Percentiles rank a stretch among this genome's conserved stretches.
Evolutionary conservation across 495 filamentous ascomycete species (phyloP).

Genomic region (Echria macrotheca): DNA sequence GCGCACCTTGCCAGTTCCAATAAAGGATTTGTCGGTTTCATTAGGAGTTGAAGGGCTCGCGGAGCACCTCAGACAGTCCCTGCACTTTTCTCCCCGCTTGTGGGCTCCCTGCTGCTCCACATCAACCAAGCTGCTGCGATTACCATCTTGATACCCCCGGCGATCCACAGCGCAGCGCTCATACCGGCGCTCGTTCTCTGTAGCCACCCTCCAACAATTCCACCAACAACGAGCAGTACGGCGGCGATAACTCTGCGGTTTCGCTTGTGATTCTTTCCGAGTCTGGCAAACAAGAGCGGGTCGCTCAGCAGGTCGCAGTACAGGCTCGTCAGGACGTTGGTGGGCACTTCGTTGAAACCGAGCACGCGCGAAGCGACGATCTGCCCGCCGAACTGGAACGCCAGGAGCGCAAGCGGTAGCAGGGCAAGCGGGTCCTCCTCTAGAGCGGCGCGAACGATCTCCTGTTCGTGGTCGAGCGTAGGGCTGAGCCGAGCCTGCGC

Average conservation of each 20-base stretch:
- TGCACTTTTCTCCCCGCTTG: too few relatives aligned
- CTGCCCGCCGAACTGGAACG: conserved; percentile 66
- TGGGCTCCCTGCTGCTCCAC: too few relatives aligned
- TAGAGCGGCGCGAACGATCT: not conserved
- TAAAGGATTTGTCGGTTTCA: too few relatives aligned
- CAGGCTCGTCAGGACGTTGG: conserved; percentile 66
- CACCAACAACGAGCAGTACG: conserved; percentile 52
- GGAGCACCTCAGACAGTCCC: too few relatives aligned
- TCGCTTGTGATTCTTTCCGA: conserved; percentile 54
- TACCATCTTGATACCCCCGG: conserved; percentile 49
- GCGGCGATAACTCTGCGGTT: conserved; percentile 58
- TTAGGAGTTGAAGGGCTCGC: too few relatives aligned
- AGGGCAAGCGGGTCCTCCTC: conserved; percentile 10
- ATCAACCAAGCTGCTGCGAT: conserved; percentile 19
- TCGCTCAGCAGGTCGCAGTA: conserved; percentile 64
- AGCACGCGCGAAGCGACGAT: conserved; percentile 60
- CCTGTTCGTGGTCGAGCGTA: not conserved
- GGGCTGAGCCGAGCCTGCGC: conserved; percentile 1
- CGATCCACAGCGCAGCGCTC: conserved; percentile 53
- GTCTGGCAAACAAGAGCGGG: conserved; percentile 42
- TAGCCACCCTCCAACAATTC: conserved; percentile 60
- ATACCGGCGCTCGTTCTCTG: conserved; percentile 51
- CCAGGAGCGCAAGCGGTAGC: conserved; percentile 50
- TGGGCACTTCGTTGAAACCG: conserved; percentile 64
- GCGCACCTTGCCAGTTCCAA: too few relatives aligned